phyloP scores from a whole-genome alignment of 23 red algal species.

The Gracilaria gracilis region DNA sequence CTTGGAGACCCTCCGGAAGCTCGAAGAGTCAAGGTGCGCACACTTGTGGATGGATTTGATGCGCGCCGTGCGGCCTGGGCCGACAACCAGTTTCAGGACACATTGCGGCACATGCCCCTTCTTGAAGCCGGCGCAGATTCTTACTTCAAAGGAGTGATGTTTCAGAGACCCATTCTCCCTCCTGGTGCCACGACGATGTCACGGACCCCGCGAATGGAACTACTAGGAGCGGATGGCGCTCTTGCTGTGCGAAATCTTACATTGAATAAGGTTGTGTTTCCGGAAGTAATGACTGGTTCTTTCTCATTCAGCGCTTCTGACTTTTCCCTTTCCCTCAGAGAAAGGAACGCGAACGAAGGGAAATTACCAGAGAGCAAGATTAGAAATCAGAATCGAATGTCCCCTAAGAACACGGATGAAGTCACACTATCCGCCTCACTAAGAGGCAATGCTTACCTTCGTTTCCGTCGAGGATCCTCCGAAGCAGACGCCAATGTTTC shows the following conservation, averaged over 20 bases:
- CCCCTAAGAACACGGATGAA: background rate
- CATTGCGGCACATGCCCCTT: slow-evolving; percentile 27
- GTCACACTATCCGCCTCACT: slow-evolving; percentile 35
- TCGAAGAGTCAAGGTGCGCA: slow-evolving; percentile 66
- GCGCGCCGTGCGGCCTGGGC: slow-evolving; percentile 56
- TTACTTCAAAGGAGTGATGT: slow-evolving; percentile 62
- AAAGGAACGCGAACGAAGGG: background rate
- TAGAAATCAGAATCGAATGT: no score
- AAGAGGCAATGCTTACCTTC: slow-evolving; percentile 20
- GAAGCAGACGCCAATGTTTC: slow-evolving; percentile 18
- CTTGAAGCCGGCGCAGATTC: slow-evolving; percentile 55
- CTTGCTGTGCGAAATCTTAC: slow-evolving; percentile 57
- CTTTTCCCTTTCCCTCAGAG: slow-evolving; percentile 51
- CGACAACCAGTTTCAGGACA: slow-evolving; percentile 12
- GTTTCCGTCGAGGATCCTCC: slow-evolving; percentile 20
- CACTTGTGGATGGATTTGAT: slow-evolving; percentile 58
- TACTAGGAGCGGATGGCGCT: slow-evolving; percentile 67
- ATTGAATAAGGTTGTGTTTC: slow-evolving; percentile 63
- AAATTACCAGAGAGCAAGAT: background rate
- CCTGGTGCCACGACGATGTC: slow-evolving; percentile 19
- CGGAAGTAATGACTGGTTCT: slow-evolving; percentile 53
- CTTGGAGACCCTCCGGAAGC: slow-evolving; percentile 71
- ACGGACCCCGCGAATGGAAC: slow-evolving; percentile 63
- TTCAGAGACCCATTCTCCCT: slow-evolving; percentile 57
- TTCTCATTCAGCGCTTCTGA: slow-evolving; percentile 66